Percentiles rank a stretch among this genome's conserved stretches.
Evolutionary conservation across 164 flowering plant species (phyloP).

Genomic region (Brasenia schreberi): DNA sequence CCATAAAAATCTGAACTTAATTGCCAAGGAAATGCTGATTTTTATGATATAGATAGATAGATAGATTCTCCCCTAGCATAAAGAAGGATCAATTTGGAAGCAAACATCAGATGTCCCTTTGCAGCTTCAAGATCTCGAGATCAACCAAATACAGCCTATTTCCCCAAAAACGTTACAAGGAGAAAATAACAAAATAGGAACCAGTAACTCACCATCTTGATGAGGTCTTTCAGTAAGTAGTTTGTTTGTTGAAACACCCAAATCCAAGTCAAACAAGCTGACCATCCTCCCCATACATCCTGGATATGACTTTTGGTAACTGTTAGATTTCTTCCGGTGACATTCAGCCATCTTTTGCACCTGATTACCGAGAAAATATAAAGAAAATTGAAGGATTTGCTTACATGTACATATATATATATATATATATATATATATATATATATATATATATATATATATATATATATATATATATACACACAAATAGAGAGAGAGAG

Average conservation of each 20-base stretch:
- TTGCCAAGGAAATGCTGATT: no score
- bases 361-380: background rate
- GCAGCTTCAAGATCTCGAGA: no score
- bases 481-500: no score
- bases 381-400: background rate
- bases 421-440: no score
- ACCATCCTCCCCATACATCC: conserved; percentile 91
- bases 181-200: background rate
- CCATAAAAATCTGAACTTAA: no score
- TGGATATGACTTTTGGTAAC: conserved; percentile 33
- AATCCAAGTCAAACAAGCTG: conserved; percentile 58
- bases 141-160: background rate
- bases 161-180: background rate
- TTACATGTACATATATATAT: no score
- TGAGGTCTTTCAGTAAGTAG: conserved; percentile 60
- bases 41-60: no score
- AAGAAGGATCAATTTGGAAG: no score
- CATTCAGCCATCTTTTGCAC: background rate
- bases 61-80: no score
- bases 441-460: no score
- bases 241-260: conserved; percentile 39
- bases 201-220: conserved; percentile 32
- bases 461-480: no score
- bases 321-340: background rate
- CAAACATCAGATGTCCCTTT: no score